Base-by-base conservation (phyloP, 495 filamentous ascomycete species). In the Antarctomyces pellizariae region DNA sequence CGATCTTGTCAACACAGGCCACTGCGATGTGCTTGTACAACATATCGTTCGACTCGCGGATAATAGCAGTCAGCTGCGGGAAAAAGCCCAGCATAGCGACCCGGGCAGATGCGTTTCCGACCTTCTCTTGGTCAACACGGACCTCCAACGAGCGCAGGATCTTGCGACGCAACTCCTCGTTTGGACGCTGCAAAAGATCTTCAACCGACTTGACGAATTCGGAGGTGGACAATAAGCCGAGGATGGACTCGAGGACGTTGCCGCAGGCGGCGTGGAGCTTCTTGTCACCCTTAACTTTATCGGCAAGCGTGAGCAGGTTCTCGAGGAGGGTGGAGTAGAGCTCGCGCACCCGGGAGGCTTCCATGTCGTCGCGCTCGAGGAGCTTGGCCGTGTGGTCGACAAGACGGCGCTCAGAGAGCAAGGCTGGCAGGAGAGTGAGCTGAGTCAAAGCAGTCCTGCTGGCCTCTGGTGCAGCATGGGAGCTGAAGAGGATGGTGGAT, bases 131-230 rank as follows among this genome's bases (percentile, higher is more conserved):
- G 18, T 67, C 62, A 14, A 91, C 61, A 16, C 80, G 69, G 25
- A 65, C 51, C 38, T 79, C 74, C 9, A 95, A 56, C 4, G 83
- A 65, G 23, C 62, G 67, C 16, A 97, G 61, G 22, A 84, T 71
- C 44, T 78, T 78, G 30, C 71, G 67, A 4, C 75, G 71, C 20
- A 91, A 52, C 18, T 67, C 59, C 30, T 74, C 54, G 26, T 76
- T 68, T 2, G 70, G 65, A 10, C 69, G 63, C 29, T 71, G 60
- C 12, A 92, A 62, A 17, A 97, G 52, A 10, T 63, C 59, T 33
- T 83, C 74, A 22, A 84, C 70, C 11, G 76, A 75, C 39, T 74
- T 71, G 37, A 91, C 66, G 49, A 93, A 79, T 47, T 90, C 76
- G 19, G 64, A 56, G 5, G 75, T 76, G 3, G 80, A 79, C 23